phyloP scores from a whole-genome alignment of 129 eudicot genomes.

The Pittosporum tobira region DNA sequence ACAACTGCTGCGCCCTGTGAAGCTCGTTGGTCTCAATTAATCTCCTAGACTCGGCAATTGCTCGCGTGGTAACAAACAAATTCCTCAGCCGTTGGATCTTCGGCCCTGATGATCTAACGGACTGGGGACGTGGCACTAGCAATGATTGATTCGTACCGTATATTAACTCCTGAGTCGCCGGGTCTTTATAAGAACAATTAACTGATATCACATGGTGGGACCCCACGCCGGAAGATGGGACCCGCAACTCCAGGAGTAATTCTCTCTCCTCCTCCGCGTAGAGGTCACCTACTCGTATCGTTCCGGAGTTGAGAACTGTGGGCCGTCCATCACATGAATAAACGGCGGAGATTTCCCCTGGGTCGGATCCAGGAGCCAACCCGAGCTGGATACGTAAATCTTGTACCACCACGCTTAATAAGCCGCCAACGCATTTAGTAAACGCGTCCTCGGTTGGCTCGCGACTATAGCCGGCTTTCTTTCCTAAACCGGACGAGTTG shows the following conservation, averaged over 20 bases:
- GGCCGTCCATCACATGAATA: conserved; percentile 58
- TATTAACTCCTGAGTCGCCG: conserved; percentile 48
- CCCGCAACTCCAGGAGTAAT: conserved; percentile 54
- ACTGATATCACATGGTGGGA: conserved; percentile 73
- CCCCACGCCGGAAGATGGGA: conserved; percentile 35
- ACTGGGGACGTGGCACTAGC: conserved; percentile 51
- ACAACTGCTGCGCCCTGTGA: conserved; percentile 54
- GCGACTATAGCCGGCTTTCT: conserved; percentile 15
- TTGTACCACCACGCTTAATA: conserved; percentile 77
- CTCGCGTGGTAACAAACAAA: conserved; percentile 53
- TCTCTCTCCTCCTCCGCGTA: conserved; percentile 91
- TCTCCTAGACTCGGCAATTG: conserved; percentile 75
- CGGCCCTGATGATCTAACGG: conserved; percentile 42
- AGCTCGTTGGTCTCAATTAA: conserved; percentile 54
- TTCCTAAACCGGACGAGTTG: conserved; percentile 33
- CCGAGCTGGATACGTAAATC: conserved; percentile 52
- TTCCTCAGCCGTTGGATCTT: conserved; percentile 63
- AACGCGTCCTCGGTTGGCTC: conserved; percentile 64
- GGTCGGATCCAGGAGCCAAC: conserved; percentile 67
- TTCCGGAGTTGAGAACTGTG: conserved; percentile 30
- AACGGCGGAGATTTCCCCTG: conserved; percentile 73
- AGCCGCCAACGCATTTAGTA: conserved; percentile 72
- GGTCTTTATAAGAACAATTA: conserved; percentile 51
- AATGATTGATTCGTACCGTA: conserved; percentile 47
- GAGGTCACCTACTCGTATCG: conserved; percentile 54